Percentiles rank a stretch among this genome's conserved stretches.
Evolutionary conservation across 176 grass and related monocot genomes (phyloP).

Genomic region (Aegilops sharonensis): DNA sequence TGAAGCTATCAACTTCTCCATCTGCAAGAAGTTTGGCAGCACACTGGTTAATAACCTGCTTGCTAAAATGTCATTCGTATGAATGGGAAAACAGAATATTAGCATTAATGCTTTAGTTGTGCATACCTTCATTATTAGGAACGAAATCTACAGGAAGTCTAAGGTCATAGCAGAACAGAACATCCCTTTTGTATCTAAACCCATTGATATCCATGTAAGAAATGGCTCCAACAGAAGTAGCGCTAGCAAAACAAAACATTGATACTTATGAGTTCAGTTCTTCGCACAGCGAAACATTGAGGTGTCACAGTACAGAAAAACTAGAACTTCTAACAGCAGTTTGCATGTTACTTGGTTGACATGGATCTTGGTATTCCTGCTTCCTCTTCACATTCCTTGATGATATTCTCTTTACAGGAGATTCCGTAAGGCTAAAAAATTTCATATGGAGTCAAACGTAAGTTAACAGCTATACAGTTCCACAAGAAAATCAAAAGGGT

Average conservation of each 20-base stretch:
- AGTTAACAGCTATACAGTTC: neutral
- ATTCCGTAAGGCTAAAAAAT: slow-evolving; percentile 74
- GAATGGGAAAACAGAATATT: neutral
- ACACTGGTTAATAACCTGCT: neutral
- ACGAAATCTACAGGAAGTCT: slow-evolving; percentile 70
- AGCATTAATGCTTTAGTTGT: neutral
- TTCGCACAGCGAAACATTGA: neutral
- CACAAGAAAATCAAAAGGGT: neutral
- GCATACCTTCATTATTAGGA: slow-evolving; percentile 82
- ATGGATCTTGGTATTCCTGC: slow-evolving; percentile 85
- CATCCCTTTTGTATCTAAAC: slow-evolving; percentile 89
- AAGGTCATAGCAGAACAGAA: slow-evolving; percentile 95
- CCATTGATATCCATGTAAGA: slow-evolving; percentile 83
- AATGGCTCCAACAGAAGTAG: slow-evolving; percentile 66
- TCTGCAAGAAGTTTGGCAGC: slow-evolving; percentile 44
- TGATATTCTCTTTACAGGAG: slow-evolving; percentile 76
- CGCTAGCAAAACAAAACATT: slow-evolving; percentile 44
- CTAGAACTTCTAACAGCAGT: slow-evolving; percentile 18
- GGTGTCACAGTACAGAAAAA: neutral
- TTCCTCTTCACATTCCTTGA: slow-evolving; percentile 98
- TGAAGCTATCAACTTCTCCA: slow-evolving; percentile 95
- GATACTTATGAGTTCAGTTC: slow-evolving; percentile 4
- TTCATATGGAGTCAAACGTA: neutral
- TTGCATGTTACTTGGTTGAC: slow-evolving; percentile 58
- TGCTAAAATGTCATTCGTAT: neutral